Evolutionary conservation across 129 eudicot species (phyloP).

Genomic region (Flaveria ramosissima): DNA sequence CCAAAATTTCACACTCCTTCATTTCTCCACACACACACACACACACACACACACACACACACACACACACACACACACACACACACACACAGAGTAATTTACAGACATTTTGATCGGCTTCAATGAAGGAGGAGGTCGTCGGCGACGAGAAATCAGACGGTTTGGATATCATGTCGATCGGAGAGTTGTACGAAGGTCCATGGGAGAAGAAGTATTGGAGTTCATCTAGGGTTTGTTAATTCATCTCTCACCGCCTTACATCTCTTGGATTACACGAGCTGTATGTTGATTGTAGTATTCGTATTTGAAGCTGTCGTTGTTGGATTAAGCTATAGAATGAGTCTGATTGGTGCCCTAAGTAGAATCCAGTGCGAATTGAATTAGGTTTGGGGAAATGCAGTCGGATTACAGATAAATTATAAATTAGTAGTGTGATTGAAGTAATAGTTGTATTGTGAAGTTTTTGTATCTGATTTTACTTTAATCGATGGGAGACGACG

Average conservation of each 20-base stretch:
- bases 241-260: conserved; percentile 12
- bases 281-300: conserved; percentile 1
- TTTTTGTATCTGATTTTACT: conserved; percentile 12
- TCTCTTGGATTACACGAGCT: neutral
- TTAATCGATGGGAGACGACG: neutral
- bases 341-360: conserved; percentile 6
- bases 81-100: neutral
- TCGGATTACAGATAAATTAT: too few relatives aligned
- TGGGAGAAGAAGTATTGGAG: conserved; percentile 99
- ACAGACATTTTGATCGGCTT: neutral
- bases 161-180: conserved; percentile 78
- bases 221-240: conserved; percentile 88
- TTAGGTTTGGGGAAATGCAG: conserved; percentile 13
- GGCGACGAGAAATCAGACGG: conserved; percentile 65
- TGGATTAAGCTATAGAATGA: neutral
- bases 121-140: conserved; percentile 52
- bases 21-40: neutral
- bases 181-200: conserved; percentile 63
- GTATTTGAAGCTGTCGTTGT: neutral
- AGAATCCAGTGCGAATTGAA: conserved; percentile 11
- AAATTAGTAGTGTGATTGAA: conserved; percentile 10
- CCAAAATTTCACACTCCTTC: conserved; percentile 24
- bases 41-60: conserved; percentile 6
- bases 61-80: neutral
- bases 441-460: neutral